phyloP scores from a whole-genome alignment of 164 flowering plant genomes.

The Aristolochia fimbriata region DNA sequence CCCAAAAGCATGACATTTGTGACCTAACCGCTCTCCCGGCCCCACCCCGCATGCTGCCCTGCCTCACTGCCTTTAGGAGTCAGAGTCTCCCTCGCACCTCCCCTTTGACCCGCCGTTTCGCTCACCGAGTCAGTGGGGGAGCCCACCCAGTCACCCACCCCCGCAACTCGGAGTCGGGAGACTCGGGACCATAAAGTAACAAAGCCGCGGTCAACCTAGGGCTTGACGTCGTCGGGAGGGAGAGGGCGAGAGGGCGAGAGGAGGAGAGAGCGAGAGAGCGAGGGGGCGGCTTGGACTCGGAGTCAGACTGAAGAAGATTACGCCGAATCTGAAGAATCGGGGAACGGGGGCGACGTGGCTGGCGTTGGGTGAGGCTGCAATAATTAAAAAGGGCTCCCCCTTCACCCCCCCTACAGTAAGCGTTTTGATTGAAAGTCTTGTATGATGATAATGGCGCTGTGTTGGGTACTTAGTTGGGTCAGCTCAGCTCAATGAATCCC shows the following conservation, averaged over 20 bases:
- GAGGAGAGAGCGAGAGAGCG: neutral
- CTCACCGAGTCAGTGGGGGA: too few species aligned
- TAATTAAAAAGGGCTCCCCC: neutral
- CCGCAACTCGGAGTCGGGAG: too few species aligned
- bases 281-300: neutral
- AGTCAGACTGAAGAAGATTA: too few species aligned
- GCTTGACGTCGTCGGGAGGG: neutral
- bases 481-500: too few species aligned
- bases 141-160: too few species aligned
- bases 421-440: slow-evolving; percentile 1
- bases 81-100: too few species aligned
- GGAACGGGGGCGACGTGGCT: slow-evolving; percentile 1
- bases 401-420: neutral
- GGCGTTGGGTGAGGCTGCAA: neutral
- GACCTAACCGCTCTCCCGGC: slow-evolving; percentile 21
- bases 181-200: too few species aligned
- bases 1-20: slow-evolving; percentile 80
- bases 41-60: slow-evolving; percentile 1
- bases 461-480: too few species aligned
- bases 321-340: neutral
- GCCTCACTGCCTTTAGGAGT: neutral
- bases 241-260: too few species aligned
- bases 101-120: neutral
- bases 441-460: neutral
- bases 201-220: neutral